Conservation (phyloP, 2,329 filamentous ascomycete genomes). For the Diplodia corticola region DNA sequence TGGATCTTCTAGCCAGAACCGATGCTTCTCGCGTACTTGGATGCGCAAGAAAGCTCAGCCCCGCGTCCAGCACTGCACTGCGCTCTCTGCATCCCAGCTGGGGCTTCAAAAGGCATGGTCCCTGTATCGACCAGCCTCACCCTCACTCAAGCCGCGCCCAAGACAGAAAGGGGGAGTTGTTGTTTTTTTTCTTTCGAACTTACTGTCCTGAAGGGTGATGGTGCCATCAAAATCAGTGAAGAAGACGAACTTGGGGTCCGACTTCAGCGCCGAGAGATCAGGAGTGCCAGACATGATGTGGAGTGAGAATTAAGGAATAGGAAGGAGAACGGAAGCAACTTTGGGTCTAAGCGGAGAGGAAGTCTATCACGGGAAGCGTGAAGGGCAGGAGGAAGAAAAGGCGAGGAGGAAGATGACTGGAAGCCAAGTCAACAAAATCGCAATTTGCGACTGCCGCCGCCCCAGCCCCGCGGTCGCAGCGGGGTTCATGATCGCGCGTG, state of each 20-base stretch:
- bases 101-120: neutral
- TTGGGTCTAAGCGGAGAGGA: too few species aligned
- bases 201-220: constrained; percentile 73
- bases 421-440: constrained; percentile 6
- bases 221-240: constrained; percentile 99
- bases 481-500: neutral
- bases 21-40: neutral
- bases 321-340: constrained; percentile 2
- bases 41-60: neutral
- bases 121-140: neutral
- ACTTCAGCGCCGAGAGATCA: constrained; percentile 49
- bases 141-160: neutral
- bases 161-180: constrained; percentile 11
- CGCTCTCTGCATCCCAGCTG: neutral
- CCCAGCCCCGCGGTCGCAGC: constrained; percentile 1
- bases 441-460: neutral
- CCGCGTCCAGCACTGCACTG: neutral
- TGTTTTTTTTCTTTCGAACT: constrained; percentile 41
- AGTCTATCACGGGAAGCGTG: neutral
- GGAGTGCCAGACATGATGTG: constrained; percentile 31
- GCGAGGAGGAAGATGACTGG: neutral
- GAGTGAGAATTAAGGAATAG: neutral
- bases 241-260: constrained; percentile 87
- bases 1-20: neutral
- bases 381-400: neutral